A percentile compares a stretch with the other conserved stretches of the same genome.
phyloP scores from a whole-genome alignment of 352 stramenopile species.

The Plasmopara viticola region DNA sequence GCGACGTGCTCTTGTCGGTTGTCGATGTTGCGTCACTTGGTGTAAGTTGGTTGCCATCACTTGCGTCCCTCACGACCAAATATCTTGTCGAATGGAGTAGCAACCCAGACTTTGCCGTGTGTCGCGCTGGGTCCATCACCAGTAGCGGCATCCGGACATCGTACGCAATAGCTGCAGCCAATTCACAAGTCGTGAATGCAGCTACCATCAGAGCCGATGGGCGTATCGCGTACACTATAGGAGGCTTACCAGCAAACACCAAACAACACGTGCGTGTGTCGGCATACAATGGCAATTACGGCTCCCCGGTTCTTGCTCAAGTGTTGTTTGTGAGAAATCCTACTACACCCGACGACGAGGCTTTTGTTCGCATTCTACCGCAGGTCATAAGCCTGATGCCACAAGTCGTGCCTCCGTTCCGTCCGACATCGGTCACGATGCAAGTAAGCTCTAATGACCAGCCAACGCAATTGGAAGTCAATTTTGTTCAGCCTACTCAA shows the following conservation, averaged over 20 bases:
- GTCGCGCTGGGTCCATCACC: slow-evolving; percentile 22
- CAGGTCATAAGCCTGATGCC: slow-evolving; percentile 35
- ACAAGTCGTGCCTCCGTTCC: slow-evolving; percentile 48
- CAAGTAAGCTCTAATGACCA: slow-evolving; percentile 70
- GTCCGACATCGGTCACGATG: slow-evolving; percentile 63
- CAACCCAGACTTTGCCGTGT: slow-evolving; percentile 19
- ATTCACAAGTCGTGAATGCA: slow-evolving; percentile 42
- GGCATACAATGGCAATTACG: slow-evolving; percentile 85
- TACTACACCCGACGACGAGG: slow-evolving; percentile 8
- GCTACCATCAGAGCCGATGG: slow-evolving; percentile 15
- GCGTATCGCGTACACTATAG: slow-evolving; percentile 67
- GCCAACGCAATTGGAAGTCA: slow-evolving; percentile 71
- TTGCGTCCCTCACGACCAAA: slow-evolving; percentile 30
- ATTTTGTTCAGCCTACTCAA: slow-evolving; percentile 57
- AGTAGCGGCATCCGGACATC: slow-evolving; percentile 16
- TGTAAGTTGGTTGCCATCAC: slow-evolving; percentile 52
- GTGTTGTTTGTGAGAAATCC: slow-evolving; percentile 28
- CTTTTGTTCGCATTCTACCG: slow-evolving; percentile 9
- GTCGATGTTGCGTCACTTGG: slow-evolving; percentile 57
- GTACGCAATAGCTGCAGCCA: slow-evolving; percentile 43
- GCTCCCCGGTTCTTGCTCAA: slow-evolving; percentile 44
- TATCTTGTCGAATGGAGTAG: slow-evolving; percentile 85
- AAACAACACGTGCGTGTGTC: slow-evolving; percentile 88
- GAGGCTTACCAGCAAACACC: slow-evolving; percentile 62
- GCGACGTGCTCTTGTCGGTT: slow-evolving; percentile 46